Evolutionary conservation across 2,329 filamentous ascomycete genomes (phyloP).

Genomic region (Fusarium denticulatum): DNA sequence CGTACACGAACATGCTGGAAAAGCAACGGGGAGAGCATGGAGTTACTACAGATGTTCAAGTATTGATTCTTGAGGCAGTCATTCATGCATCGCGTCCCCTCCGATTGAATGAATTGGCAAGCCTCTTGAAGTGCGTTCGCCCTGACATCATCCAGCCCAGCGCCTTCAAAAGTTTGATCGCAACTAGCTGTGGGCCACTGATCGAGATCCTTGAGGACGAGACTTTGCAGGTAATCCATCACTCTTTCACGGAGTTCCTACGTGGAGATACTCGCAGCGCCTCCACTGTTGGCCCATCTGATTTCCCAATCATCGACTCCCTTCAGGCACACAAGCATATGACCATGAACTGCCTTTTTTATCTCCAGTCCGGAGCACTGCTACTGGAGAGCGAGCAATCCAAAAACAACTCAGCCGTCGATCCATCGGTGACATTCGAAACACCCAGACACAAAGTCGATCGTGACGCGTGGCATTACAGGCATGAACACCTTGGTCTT

Average conservation of each 20-base stretch:
- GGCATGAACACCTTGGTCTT: neutral
- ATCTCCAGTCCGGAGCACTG: conserved; percentile 32
- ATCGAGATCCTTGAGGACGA: conserved; percentile 57
- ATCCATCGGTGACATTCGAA: conserved; percentile 6
- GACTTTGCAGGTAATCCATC: conserved; percentile 56
- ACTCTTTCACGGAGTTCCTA: conserved; percentile 60
- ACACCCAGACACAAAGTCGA: neutral
- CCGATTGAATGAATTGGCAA: conserved; percentile 50
- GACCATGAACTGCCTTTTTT: conserved; percentile 25
- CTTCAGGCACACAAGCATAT: conserved; percentile 32
- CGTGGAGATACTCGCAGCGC: conserved; percentile 38
- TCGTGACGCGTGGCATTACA: neutral
- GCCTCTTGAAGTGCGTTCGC: conserved; percentile 39
- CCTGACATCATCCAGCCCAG: conserved; percentile 15
- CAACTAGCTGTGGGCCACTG: conserved; percentile 52
- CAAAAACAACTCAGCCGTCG: neutral
- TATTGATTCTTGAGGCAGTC: conserved; percentile 50
- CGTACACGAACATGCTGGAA: conserved; percentile 49
- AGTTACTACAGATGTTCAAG: conserved; percentile 46
- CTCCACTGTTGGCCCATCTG: neutral
- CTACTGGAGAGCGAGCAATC: conserved; percentile 9
- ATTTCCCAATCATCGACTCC: conserved; percentile 32
- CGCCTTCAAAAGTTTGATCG: conserved; percentile 48
- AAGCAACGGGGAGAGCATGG: conserved; percentile 48
- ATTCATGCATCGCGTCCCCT: conserved; percentile 53